Percentiles rank a stretch among this genome's conserved stretches.
Conservation (phyloP, 2,329 filamentous ascomycete species). For the Diaporthe vexans region DNA sequence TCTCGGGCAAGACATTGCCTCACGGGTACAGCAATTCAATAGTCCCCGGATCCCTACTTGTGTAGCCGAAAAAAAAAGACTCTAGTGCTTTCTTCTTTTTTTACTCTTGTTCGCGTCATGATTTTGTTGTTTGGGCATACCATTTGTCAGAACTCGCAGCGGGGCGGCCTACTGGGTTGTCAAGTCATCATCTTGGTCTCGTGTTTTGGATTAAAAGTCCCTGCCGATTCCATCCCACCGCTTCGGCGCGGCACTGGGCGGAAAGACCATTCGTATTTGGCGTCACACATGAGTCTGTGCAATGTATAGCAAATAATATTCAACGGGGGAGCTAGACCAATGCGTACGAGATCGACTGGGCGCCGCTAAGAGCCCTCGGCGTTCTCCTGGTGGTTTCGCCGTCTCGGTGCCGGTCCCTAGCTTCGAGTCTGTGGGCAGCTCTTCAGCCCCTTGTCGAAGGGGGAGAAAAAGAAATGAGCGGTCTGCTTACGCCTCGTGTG, state of each 20-base stretch:
- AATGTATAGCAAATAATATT: conserved; percentile 11
- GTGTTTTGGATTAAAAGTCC: conserved; percentile 24
- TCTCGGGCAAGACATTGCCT: not conserved
- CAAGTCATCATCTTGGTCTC: conserved; percentile 6
- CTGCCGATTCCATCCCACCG: not conserved
- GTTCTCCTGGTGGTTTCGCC: conserved; percentile 22
- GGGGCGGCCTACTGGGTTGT: not conserved
- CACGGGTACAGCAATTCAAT: not conserved
- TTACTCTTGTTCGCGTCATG: conserved; percentile 10
- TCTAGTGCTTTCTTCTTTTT: conserved; percentile 13
- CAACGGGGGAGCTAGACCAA: conserved; percentile 23
- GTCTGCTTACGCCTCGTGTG: not conserved
- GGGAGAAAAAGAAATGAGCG: not conserved
- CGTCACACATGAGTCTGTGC: conserved; percentile 28
- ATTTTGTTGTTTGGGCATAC: not conserved
- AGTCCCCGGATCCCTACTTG: conserved; percentile 21
- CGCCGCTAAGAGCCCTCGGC: conserved; percentile 22
- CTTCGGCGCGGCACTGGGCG: conserved; percentile 4
- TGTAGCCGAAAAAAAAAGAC: conserved; percentile 24
- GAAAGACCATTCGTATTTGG: conserved; percentile 22
- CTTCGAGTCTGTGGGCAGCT: conserved; percentile 17
- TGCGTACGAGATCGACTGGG: conserved; percentile 14
- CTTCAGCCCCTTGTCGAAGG: conserved; percentile 5
- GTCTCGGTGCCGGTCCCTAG: conserved; percentile 25
- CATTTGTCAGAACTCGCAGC: not conserved